Evolutionary conservation across 2,329 filamentous ascomycete genomes (phyloP).

Genomic region (Diplodia sapinea): DNA sequence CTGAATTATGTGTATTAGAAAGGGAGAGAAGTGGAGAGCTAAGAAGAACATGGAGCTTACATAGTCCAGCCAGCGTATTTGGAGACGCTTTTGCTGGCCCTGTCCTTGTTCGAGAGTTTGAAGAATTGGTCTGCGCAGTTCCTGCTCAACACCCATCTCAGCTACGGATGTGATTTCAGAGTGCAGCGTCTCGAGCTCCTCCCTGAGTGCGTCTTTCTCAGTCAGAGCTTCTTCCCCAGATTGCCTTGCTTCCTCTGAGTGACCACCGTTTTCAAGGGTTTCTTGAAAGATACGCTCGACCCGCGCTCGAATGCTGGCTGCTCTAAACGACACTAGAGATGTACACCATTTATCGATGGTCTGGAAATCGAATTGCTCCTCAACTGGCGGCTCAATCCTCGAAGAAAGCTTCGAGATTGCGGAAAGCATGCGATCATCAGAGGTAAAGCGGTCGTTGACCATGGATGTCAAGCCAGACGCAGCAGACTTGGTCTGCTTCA

Average conservation of each 20-base stretch:
- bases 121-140: slow-evolving; percentile 67
- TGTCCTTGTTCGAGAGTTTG: slow-evolving; percentile 46
- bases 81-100: slow-evolving; percentile 44
- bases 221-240: slow-evolving; percentile 54
- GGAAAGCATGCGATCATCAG: slow-evolving; percentile 62
- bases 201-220: slow-evolving; percentile 61
- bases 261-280: slow-evolving; percentile 36
- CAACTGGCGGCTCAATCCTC: slow-evolving; percentile 59
- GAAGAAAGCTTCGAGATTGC: slow-evolving; percentile 35
- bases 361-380: slow-evolving; percentile 59
- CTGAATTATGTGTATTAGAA: slow-evolving; percentile 36
- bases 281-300: slow-evolving; percentile 63
- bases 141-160: slow-evolving; percentile 73
- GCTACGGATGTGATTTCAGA: slow-evolving; percentile 72
- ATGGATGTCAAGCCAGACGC: slow-evolving; percentile 56
- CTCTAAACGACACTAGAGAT: slow-evolving; percentile 49
- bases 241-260: slow-evolving; percentile 50
- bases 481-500: slow-evolving; percentile 58
- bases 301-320: slow-evolving; percentile 50
- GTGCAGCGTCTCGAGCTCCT: slow-evolving; percentile 72
- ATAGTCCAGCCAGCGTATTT: slow-evolving; percentile 52
- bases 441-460: slow-evolving; percentile 58
- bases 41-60: slow-evolving; percentile 36
- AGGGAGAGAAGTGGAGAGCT: neutral
- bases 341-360: slow-evolving; percentile 62